Evolutionary conservation across 176 grass and related monocot genomes (phyloP), one percentile per base, ranked within the genome.

Genomic region (Oryza officinalis): DNA sequence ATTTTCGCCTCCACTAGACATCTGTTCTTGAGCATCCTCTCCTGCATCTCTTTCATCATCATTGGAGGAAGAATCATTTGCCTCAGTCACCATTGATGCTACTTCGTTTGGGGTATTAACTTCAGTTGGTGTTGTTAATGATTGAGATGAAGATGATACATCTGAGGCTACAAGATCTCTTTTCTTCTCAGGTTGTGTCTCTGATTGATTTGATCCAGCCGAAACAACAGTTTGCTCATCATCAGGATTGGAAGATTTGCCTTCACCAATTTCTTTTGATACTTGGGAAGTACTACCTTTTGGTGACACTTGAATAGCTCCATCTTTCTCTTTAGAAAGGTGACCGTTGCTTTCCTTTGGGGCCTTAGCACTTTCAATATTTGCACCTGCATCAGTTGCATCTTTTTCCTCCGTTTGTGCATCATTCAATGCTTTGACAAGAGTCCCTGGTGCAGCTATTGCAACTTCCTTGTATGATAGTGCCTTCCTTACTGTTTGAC

Each of bases 391-490:
- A 20, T 78, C 78, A 54, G 61, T 44, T 45, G 47, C 32, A 87
- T 64, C 80, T 22, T 90, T 94, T 41, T 86, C 89, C 33, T 86
- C 80, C 65, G 73, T 65, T n/a, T 87, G 35, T 57, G 78, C 43
- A 81, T 90, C 91, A 84, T 71, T 91, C 35, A 82, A 63, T n/a
- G 87, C 71, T 89, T 93, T 95, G 67, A 87, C 85, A 82, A 98
- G 78, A 90, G 92, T 98, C 83, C 93, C 96, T 70, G 91, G 96
- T 65, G 87, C 89, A 84, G 91, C 96, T 88, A 95, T 88, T 67
- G 96, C 96, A 32, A 98, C 96, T 87, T 98, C 96, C 85, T 98
- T 98, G 84, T 98, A 98, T 80, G 96, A 98, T 72, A 98, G 89
- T 72, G 89, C 71, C 81, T 95, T 98, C 87, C 93, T 98, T n/a